These are phyloP conservation scores for Solanum acaule DNA, from an alignment of 257 asterid species.

Conservation along the genomic window DNA sequence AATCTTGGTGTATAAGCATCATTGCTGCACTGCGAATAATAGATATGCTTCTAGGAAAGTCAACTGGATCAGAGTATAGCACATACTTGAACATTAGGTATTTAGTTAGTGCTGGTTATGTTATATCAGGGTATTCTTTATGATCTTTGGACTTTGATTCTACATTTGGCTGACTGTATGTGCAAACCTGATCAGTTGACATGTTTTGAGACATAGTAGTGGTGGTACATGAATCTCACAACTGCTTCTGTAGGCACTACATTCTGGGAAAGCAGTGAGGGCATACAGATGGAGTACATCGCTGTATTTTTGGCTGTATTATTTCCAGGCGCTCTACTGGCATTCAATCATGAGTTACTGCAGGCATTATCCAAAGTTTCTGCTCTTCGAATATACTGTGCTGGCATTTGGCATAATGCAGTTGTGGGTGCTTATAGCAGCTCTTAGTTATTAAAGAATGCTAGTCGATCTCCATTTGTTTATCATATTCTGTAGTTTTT, in stretches of 20 bases:
- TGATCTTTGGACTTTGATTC: not conserved
- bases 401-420: constrained; percentile 97
- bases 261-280: constrained; percentile 65
- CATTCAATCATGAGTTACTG: constrained; percentile 59
- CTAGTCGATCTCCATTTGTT: not conserved
- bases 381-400: constrained; percentile 81
- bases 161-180: not conserved
- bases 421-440: constrained; percentile 34
- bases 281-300: constrained; percentile 68
- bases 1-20: not conserved
- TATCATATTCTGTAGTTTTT: constrained; percentile 4
- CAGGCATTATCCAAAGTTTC: constrained; percentile 47
- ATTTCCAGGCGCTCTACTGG: constrained; percentile 94
- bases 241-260: constrained; percentile 23
- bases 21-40: not conserved
- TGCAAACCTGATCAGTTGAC: not conserved
- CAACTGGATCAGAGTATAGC: not conserved
- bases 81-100: not conserved
- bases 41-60: not conserved
- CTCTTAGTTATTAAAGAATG: not conserved
- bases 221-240: constrained; percentile 11
- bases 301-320: constrained; percentile 65
- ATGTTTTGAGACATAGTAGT: not conserved
- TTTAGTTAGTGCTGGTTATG: not conserved
- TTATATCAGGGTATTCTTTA: not conserved